Base-by-base conservation (phyloP, 225 moss, liverwort and hornwort genomes). In the Thuidium tamariscinum region DNA sequence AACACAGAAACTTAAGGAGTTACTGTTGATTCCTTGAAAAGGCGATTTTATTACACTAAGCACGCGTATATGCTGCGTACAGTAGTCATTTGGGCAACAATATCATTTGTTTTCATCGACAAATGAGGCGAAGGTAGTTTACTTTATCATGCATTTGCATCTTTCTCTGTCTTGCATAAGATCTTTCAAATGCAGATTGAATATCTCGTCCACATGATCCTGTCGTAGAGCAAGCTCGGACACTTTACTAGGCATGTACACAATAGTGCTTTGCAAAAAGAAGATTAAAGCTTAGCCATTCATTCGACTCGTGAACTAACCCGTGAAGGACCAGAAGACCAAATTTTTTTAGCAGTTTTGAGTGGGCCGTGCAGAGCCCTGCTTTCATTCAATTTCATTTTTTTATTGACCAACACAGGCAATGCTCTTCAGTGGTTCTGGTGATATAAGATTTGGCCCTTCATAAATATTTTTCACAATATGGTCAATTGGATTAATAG, bases 121-220 rank as follows among this genome's bases (percentile, higher is more conserved):
- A 66, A 78, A 51, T 55, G n/a, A 61, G 27, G 59, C 39, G 14
- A 64, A 61, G 26, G 29, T 26, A 64, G 7, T 9, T 84, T 91
- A 99, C 99, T 99, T 99, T 83, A 99, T 99, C 89, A 99, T 96
- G 86, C 85, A 88, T 90, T 95, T 94, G 91, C 99, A 99, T 88
- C 99, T 94, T 66, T 93, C 93, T 77, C 79, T 90, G 90, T 99
- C 96, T 89, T 95, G 92, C 89, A 99, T 89, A 86, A 99, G 88
- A 78, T 99, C 93, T 87, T 93, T 94, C 91, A 99, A 90, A 86
- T 99, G 99, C 68, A 95, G 79, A 74, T 89, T 88, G 87, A 95
- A 94, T 79, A 97, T 95, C 56, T 94, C 91, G 88, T 94, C 94
- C 89, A 99, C 92, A 84, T 99, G 97, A 86, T 93, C 89, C 97